Evolutionary conservation across 2,329 filamentous ascomycete genomes (phyloP).

Genomic region (Teratosphaeria destructans): DNA sequence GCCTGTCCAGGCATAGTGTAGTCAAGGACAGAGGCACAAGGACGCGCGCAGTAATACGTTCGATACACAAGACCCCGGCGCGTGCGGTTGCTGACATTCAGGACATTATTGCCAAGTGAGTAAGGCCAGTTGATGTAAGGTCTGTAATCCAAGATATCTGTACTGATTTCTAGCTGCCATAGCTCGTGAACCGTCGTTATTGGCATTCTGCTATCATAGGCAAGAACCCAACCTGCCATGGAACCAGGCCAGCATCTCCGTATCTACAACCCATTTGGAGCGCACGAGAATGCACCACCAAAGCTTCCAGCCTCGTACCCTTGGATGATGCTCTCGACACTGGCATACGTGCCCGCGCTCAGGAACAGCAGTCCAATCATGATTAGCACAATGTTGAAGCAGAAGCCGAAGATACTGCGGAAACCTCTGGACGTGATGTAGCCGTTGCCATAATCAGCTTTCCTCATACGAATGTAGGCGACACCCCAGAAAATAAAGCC

Average conservation of each 20-base stretch:
- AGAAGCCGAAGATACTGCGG: constrained; percentile 43
- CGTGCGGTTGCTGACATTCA: too few species aligned
- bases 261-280: constrained; percentile 45
- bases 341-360: constrained; percentile 66
- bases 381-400: constrained; percentile 64
- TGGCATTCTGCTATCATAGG: background rate
- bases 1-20: too few species aligned
- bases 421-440: constrained; percentile 46
- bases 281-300: constrained; percentile 64
- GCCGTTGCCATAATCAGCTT: constrained; percentile 48
- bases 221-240: background rate
- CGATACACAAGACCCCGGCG: too few species aligned
- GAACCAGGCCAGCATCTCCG: background rate
- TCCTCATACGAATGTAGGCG: constrained; percentile 67
- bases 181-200: background rate
- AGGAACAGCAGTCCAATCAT: constrained; percentile 70
- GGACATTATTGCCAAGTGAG: too few species aligned
- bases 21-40: too few species aligned
- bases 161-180: background rate
- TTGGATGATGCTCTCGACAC: constrained; percentile 62
- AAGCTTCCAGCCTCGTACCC: constrained; percentile 57
- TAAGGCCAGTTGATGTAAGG: background rate
- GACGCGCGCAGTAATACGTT: too few species aligned
- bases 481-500: constrained; percentile 94
- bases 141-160: background rate